phyloP scores from a whole-genome alignment of 495 filamentous ascomycete species.

The Lasiosphaeria miniovina region DNA sequence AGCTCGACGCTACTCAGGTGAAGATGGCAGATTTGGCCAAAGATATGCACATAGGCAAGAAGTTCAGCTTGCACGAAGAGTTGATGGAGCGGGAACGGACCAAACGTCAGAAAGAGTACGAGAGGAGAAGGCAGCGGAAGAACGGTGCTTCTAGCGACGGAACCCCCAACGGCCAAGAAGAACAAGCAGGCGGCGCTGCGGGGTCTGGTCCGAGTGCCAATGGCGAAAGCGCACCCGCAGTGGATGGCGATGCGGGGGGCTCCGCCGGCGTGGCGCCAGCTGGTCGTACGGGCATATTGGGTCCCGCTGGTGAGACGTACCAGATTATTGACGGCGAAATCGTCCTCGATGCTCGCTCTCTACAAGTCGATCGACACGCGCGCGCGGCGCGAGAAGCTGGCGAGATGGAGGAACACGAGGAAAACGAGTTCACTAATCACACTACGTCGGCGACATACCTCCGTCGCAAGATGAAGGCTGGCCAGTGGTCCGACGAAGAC shows the following conservation, averaged over 20 bases:
- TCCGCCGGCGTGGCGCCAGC: background rate
- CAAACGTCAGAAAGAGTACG: constrained; percentile 38
- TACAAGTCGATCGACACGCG: constrained; percentile 77
- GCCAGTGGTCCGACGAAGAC: constrained; percentile 71
- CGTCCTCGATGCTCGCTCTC: constrained; percentile 70
- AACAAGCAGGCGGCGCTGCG: constrained; percentile 9
- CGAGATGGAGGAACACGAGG: constrained; percentile 66
- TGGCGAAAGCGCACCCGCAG: background rate
- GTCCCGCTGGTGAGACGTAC: constrained; percentile 27
- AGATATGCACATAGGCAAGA: constrained; percentile 73
- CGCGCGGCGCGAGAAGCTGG: constrained; percentile 55
- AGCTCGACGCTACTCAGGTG: constrained; percentile 64
- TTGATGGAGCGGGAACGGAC: constrained; percentile 47
- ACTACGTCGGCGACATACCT: constrained; percentile 72
- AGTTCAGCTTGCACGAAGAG: constrained; percentile 65
- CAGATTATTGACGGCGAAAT: constrained; percentile 81
- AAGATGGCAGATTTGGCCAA: constrained; percentile 83
- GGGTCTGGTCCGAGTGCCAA: constrained; percentile 6
- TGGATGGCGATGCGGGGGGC: constrained; percentile 3
- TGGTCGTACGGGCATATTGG: constrained; percentile 6
- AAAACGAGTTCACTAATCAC: constrained; percentile 77
- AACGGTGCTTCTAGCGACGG: constrained; percentile 14
- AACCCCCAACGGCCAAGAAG: constrained; percentile 3
- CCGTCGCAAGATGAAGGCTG: constrained; percentile 59
- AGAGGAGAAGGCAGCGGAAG: constrained; percentile 29